Percentiles rank a stretch among this genome's conserved stretches.
These are phyloP conservation scores for Leucocoprinus birnbaumii DNA, from an alignment of 768 basidiomycete genomes.

Conservation along the genomic window DNA sequence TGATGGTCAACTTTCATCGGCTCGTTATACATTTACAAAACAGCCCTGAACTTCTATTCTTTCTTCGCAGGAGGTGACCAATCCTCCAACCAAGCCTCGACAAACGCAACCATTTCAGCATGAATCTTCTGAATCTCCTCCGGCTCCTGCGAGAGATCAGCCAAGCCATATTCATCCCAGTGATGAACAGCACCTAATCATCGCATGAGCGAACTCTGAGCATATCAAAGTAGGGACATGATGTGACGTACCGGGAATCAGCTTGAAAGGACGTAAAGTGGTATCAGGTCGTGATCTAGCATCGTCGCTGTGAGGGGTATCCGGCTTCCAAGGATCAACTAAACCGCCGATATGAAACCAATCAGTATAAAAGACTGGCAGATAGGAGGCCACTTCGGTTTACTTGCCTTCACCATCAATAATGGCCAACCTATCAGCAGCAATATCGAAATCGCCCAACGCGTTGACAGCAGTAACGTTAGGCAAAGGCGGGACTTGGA, in stretches of 20 bases:
- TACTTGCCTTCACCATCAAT: conserved; percentile 69
- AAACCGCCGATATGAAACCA: background rate
- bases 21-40: background rate
- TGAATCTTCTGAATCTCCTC: conserved; percentile 79
- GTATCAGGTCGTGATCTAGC: conserved; percentile 72
- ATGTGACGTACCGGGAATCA: conserved; percentile 68
- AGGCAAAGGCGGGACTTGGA: conserved; percentile 67
- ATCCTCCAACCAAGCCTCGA: conserved; percentile 66
- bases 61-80: conserved; percentile 32
- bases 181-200: conserved; percentile 68
- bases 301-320: conserved; percentile 77
- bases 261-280: conserved; percentile 72
- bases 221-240: background rate
- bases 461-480: conserved; percentile 82
- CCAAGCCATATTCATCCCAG: conserved; percentile 74
- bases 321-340: conserved; percentile 92
- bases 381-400: background rate
- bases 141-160: conserved; percentile 62
- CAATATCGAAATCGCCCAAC: conserved; percentile 82
- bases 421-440: conserved; percentile 78
- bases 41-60: conserved; percentile 1
- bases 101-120: conserved; percentile 74
- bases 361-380: background rate
- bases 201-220: too few species aligned
- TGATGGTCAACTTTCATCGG: too few species aligned